Evolutionary conservation across 768 basidiomycete genomes (phyloP).

Genomic region (Termitomyces sp.): DNA sequence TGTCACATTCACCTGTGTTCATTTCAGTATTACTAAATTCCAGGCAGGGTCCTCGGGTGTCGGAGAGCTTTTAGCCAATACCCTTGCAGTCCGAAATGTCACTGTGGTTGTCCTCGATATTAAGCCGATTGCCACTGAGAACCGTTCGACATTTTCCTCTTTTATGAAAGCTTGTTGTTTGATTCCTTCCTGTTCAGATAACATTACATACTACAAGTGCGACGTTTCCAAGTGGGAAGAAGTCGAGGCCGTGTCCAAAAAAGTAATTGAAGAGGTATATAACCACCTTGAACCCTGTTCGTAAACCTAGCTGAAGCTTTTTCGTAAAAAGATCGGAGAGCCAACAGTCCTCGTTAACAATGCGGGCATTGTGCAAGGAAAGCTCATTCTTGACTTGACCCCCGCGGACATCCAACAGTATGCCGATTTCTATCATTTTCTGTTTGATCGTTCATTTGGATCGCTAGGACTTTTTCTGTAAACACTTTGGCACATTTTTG

Average conservation of each 20-base stretch:
- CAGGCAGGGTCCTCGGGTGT: constrained; percentile 79
- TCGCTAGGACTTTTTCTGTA: constrained; percentile 76
- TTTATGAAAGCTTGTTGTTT: not conserved
- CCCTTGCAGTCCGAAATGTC: constrained; percentile 78
- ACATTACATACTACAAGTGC: constrained; percentile 83
- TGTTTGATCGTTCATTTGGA: not conserved
- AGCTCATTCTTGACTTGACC: constrained; percentile 73
- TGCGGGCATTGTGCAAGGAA: constrained; percentile 92
- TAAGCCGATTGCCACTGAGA: constrained; percentile 71
- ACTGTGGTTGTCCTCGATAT: constrained; percentile 85
- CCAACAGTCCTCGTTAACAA: constrained; percentile 93
- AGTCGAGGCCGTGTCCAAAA: constrained; percentile 71
- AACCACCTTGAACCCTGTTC: constrained; percentile 6
- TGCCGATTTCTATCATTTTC: constrained; percentile 1
- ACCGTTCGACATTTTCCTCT: constrained; percentile 44
- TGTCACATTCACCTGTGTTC: constrained; percentile 16
- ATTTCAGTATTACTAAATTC: not conserved
- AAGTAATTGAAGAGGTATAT: constrained; percentile 74
- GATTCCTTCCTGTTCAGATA: constrained; percentile 42
- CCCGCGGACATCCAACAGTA: constrained; percentile 82
- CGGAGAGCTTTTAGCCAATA: constrained; percentile 85
- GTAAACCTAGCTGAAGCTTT: not conserved
- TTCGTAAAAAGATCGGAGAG: constrained; percentile 61
- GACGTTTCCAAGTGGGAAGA: constrained; percentile 89
- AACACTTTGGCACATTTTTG: constrained; percentile 91